Evolutionary conservation across 2,329 filamentous ascomycete species (phyloP), one percentile per base, ranked within the genome.

Genomic region (Lasiodiplodia citricola): DNA sequence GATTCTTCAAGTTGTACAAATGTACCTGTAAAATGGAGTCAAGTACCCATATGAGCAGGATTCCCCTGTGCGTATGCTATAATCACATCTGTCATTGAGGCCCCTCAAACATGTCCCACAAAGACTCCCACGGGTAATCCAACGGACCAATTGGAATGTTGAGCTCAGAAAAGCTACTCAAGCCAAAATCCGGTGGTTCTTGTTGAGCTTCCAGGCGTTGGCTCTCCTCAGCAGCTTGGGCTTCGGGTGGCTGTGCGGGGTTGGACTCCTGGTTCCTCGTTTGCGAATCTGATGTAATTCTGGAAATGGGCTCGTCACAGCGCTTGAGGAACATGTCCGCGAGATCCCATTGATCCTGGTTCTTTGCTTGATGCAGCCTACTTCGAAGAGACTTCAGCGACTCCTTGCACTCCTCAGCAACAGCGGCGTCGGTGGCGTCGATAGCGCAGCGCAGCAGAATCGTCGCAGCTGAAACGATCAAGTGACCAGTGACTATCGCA

Each of bases 401-500:
- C 7, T 35, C 14, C 23, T 54, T 62, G 16, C 66, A 68, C 6
- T 21, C 50, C 52, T 68, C 44, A 18, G 21, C 25, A 5, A 55
- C 35, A 7, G 14, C 23, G 4, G 76, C 72, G 67, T 86, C 83
- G 21, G 80, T 81, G 2, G 85, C 85, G 72, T 87, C 84, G 35
- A 87, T 78, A 3, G 83, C 80, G 74, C 84, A 85, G 51, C 85
- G 81, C 25, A 87, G 80, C 13, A 85, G 80, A 8, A 86, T 80
- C 0, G 84, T 87, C n/a, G 84, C 82, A 5, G 85, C 85, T 21
- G 84, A 85, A 1, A 86, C 86, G 18, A 87, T 79, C 25, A 87
- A 79, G 68, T 87, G 85, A 1, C 84, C 84, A 63, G 84, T 85
- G 31, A 55, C 69, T 84, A 81, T 80, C 4, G 52, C 41, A 44